A percentile compares a stretch with the other conserved stretches of the same genome.
Evolutionary conservation across 495 filamentous ascomycete species (phyloP).

Genomic region (Glonium stellatum): DNA sequence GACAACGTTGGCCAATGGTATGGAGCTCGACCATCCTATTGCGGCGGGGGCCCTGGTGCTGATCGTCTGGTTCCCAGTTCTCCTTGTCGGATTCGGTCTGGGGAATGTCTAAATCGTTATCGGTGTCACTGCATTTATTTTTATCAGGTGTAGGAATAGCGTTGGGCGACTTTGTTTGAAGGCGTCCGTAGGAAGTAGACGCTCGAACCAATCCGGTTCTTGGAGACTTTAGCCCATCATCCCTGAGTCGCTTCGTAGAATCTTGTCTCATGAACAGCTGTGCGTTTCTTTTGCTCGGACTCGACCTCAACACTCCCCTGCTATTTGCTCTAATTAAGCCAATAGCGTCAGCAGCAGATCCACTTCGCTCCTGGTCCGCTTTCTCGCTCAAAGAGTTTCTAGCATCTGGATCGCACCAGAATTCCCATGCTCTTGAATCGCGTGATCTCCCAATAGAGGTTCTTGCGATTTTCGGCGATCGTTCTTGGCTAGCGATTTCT

Average conservation of each 20-base stretch:
- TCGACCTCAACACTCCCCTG: constrained; percentile 44
- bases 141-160: background rate
- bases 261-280: constrained; percentile 14
- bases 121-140: constrained; percentile 1
- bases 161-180: constrained; percentile 45
- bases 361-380: constrained; percentile 63
- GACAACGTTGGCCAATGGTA: constrained; percentile 5
- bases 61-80: constrained; percentile 65
- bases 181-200: constrained; percentile 57
- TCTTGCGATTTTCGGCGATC: constrained; percentile 14
- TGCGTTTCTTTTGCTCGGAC: constrained; percentile 54
- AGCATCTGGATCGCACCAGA: constrained; percentile 27
- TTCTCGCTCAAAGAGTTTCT: constrained; percentile 60
- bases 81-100: constrained; percentile 86
- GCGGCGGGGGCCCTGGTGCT: background rate
- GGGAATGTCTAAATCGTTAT: constrained; percentile 22
- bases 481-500: constrained; percentile 15
- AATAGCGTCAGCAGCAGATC: constrained; percentile 65
- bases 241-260: constrained; percentile 12
- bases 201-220: constrained; percentile 48
- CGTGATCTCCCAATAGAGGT: constrained; percentile 60
- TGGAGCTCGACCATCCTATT: background rate
- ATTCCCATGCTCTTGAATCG: constrained; percentile 71
- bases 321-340: constrained; percentile 59
- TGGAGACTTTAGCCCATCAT: constrained; percentile 22